Evolutionary conservation across 1,284 basidiomycete species (phyloP), one percentile per base, ranked within the genome.

Genomic region (Puccinia hordei): DNA sequence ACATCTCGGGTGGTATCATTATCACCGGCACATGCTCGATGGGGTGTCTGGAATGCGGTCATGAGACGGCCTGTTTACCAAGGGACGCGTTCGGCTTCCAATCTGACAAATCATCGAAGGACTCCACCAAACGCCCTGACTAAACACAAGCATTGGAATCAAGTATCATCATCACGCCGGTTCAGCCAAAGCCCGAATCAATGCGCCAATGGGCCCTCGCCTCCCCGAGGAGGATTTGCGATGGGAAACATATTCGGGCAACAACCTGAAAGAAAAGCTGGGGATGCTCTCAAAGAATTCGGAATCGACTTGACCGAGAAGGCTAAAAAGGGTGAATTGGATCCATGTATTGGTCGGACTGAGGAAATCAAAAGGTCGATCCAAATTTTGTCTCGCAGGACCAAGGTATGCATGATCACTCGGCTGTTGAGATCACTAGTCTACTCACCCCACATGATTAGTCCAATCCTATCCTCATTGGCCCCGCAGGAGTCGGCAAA

Each of bases 361-460:
- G 63, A 85, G 90, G 95, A 97, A 87, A 96, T 97, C 82, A 89
- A 92, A 30, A 88, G 95, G 65, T 93, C 93, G 0, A 92, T 96
- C 81, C 94, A 97, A 86, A 95, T 86, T 17, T 83, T 85, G 2
- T 82, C 82, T 24, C 69, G 86, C 22, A 78, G 86, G 17, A 85
- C 72, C 1, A 73, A 73, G 72, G 72, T 61, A 19, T 38, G 59
- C 3, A 59, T 59, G 27, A n/a, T 27, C 57, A 59, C 30, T 30
- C 30, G 12, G 57, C 57, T 59, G 4, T 12, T 27, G 30, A 33
- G 57, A 59, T 59, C 1, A 63, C 41, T 49, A 5, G 44, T 27
- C 41, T 9, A 30, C 57, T 46, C 3, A 8, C 51, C 44, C 22
- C 44, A 46, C 73, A 44, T 38, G 35, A 92, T 0, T 94, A 95